Percentiles rank a stretch among this genome's conserved stretches.
These are phyloP conservation scores for Suaeda aralocaspica DNA, from an alignment of 148 eudicot genomes.

Conservation along the genomic window DNA sequence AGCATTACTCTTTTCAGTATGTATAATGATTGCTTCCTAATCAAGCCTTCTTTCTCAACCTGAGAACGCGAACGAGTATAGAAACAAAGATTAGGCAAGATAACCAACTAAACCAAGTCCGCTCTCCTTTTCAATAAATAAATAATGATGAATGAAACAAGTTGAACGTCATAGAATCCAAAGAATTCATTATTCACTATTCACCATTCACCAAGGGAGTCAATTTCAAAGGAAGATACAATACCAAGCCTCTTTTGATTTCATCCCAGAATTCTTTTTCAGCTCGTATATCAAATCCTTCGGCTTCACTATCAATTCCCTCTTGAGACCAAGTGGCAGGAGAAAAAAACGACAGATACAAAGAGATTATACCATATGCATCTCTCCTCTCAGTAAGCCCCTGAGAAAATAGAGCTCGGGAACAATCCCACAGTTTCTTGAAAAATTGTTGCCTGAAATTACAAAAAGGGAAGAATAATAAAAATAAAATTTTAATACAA, in stretches of 20 bases:
- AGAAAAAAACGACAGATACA: conserved; percentile 65
- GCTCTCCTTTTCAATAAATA: neutral
- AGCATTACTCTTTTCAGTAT: conserved; percentile 54
- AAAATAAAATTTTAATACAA: neutral
- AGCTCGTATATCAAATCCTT: conserved; percentile 57
- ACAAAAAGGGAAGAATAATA: conserved; percentile 8
- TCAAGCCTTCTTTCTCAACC: conserved; percentile 76
- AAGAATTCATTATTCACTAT: too few relatives aligned
- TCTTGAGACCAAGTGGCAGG: conserved; percentile 32
- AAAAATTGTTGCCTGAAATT: conserved; percentile 53
- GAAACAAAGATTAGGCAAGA: conserved; percentile 1
- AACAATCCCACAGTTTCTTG: conserved; percentile 66
- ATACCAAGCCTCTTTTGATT: conserved; percentile 91
- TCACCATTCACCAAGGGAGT: neutral
- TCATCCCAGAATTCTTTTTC: conserved; percentile 84
- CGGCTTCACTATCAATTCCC: conserved; percentile 38
- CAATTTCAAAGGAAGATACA: conserved; percentile 7
- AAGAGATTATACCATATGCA: conserved; percentile 78
- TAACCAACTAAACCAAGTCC: neutral
- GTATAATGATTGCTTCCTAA: conserved; percentile 84
- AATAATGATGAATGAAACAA: conserved; percentile 5
- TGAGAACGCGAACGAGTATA: conserved; percentile 4
- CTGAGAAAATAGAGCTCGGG: conserved; percentile 56
- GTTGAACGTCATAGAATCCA: too few relatives aligned
- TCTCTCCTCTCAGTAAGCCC: conserved; percentile 86